Conservation (phyloP, 116 monocot genomes). For the Iris pallida region DNA sequence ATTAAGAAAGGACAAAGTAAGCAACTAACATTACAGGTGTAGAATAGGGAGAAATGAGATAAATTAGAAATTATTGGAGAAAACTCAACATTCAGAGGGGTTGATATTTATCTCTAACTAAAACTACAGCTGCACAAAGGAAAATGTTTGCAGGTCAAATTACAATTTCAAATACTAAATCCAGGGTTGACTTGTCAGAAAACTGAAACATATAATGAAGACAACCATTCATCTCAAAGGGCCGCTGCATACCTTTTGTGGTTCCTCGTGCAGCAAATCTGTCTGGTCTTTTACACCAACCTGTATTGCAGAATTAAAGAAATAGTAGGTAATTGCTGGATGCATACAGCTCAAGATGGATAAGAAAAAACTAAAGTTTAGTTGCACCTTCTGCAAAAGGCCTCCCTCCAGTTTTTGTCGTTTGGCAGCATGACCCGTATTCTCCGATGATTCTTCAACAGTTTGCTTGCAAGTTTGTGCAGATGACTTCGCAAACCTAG, state of each 20-base stretch:
- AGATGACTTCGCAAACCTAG: conserved; percentile 35
- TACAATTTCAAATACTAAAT: background rate
- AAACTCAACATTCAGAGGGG: background rate
- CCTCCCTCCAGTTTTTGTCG: conserved; percentile 72
- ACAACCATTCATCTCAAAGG: background rate
- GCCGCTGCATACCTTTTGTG: conserved; percentile 47
- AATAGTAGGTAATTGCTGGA: background rate
- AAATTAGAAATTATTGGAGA: background rate
- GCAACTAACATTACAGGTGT: no score
- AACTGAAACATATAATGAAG: background rate
- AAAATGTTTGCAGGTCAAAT: background rate
- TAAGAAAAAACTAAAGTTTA: background rate
- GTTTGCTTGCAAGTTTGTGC: conserved; percentile 16
- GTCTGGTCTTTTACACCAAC: conserved; percentile 24
- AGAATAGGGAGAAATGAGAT: background rate
- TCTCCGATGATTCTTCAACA: conserved; percentile 26
- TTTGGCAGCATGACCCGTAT: conserved; percentile 50
- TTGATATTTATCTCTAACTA: background rate
- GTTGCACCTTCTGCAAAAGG: conserved; percentile 43
- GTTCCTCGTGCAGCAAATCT: conserved; percentile 51
- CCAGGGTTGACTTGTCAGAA: background rate
- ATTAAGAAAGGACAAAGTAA: no score
- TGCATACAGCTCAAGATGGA: background rate
- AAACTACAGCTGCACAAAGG: background rate
- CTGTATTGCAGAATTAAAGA: conserved; percentile 26